A percentile compares a stretch with the other conserved stretches of the same genome.
These are phyloP conservation scores for Cucurbitaria berberidis DNA, from an alignment of 2,329 filamentous ascomycete species.

Conservation along the genomic window DNA sequence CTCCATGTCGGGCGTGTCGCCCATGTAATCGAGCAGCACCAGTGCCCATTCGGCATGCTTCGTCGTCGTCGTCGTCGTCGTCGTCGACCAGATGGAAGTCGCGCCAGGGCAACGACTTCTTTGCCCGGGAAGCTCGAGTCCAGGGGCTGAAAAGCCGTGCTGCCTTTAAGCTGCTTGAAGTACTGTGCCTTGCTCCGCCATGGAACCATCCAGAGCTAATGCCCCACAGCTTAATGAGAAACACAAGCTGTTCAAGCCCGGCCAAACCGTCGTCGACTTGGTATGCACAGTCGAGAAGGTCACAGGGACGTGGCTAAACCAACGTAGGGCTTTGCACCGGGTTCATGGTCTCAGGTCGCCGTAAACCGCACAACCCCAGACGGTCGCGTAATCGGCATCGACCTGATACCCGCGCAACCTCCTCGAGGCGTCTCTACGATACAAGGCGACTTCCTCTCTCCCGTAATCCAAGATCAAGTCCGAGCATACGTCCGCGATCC, in stretches of 20 bases:
- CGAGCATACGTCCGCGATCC: conserved; percentile 75
- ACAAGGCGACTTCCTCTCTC: conserved; percentile 89
- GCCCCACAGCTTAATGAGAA: conserved; percentile 74
- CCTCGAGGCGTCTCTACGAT: conserved; percentile 92
- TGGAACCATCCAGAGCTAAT: conserved; percentile 18
- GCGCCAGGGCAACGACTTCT: conserved; percentile 76
- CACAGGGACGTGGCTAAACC: conserved; percentile 17
- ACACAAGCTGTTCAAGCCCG: conserved; percentile 76
- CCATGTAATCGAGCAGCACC: conserved; percentile 7
- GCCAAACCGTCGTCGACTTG: conserved; percentile 89
- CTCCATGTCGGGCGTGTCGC: conserved; percentile 19
- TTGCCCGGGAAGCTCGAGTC: conserved; percentile 75
- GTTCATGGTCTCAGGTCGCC: conserved; percentile 75
- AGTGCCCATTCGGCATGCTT: conserved; percentile 23
- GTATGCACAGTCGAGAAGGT: conserved; percentile 52
- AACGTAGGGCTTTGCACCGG: conserved; percentile 72
- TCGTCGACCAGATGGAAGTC: conserved; percentile 83
- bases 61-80: conserved; percentile 58
- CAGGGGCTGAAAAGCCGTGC: conserved; percentile 86
- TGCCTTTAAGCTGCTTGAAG: conserved; percentile 91
- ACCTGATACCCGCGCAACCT: conserved; percentile 90
- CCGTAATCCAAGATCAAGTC: conserved; percentile 75
- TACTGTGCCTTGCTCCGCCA: conserved; percentile 43
- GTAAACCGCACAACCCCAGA: conserved; percentile 75
- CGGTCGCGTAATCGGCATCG: conserved; percentile 86